A percentile compares a stretch with the other conserved stretches of the same genome.
Evolutionary conservation across 2,329 filamentous ascomycete genomes (phyloP).

Genomic region (Colletotrichum sidae): DNA sequence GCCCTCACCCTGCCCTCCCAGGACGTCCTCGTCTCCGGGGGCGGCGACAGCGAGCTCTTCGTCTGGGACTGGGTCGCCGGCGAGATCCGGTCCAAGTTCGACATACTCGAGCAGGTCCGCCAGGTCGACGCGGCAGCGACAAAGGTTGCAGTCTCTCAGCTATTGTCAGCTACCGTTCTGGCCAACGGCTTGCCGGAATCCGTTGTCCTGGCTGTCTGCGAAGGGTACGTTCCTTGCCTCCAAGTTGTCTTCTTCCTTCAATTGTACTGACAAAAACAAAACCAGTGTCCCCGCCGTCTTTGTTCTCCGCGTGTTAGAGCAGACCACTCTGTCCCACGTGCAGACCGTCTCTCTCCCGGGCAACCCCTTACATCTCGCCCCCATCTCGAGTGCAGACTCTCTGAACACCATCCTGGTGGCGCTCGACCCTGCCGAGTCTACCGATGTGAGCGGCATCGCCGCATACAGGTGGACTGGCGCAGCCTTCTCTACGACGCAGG

Average conservation of each 20-base stretch:
- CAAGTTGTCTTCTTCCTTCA: conserved; percentile 35
- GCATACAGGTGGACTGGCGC: conserved; percentile 40
- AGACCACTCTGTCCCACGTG: conserved; percentile 61
- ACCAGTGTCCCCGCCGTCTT: conserved; percentile 72
- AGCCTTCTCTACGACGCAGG: conserved; percentile 27
- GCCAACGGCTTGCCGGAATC: conserved; percentile 31
- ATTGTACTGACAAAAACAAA: neutral
- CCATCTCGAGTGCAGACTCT: conserved; percentile 40
- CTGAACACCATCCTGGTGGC: conserved; percentile 52
- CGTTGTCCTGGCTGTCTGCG: conserved; percentile 53
- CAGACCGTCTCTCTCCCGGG: conserved; percentile 68
- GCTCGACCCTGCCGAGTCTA: conserved; percentile 50
- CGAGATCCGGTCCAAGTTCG: conserved; percentile 63
- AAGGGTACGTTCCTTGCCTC: conserved; percentile 52
- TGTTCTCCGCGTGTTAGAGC: conserved; percentile 64
- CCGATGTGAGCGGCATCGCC: conserved; percentile 37
- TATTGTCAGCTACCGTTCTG: conserved; percentile 48
- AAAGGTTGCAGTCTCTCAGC: conserved; percentile 61
- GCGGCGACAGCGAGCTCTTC: conserved; percentile 82
- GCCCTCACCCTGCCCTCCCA: conserved; percentile 75
- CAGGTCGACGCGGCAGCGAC: conserved; percentile 45
- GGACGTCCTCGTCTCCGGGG: conserved; percentile 83
- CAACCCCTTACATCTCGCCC: conserved; percentile 70
- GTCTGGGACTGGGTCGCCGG: conserved; percentile 84
- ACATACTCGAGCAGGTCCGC: conserved; percentile 57